phyloP scores from a whole-genome alignment of 2,329 filamentous ascomycete species.

The Penicillium sclerotigenum region DNA sequence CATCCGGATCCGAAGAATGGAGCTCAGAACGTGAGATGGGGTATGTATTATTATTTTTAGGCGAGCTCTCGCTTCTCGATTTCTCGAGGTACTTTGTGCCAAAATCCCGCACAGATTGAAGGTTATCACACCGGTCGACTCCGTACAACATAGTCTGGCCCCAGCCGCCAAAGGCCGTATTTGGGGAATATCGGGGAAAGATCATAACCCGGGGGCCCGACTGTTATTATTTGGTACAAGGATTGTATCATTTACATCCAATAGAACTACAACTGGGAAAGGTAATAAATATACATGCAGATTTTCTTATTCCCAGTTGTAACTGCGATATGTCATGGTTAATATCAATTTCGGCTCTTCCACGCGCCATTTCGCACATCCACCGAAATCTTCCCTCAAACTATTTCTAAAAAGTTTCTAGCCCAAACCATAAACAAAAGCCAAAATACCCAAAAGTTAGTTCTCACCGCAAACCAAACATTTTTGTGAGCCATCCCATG shows the following conservation, averaged over 20 bases:
- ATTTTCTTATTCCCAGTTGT: background rate
- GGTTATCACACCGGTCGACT: background rate
- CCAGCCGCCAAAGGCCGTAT: background rate
- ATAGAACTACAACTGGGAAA: background rate
- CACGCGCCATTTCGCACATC: background rate
- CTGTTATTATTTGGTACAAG: background rate
- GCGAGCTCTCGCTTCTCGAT: background rate
- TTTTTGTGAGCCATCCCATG: slow-evolving; percentile 22
- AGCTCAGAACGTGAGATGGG: slow-evolving; percentile 7
- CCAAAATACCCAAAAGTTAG: background rate
- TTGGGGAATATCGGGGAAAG: slow-evolving; percentile 1
- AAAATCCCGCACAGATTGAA: background rate
- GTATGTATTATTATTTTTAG: background rate
- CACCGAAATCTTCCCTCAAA: slow-evolving; percentile 3
- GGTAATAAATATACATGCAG: background rate
- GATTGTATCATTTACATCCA: slow-evolving; percentile 1
- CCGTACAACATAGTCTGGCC: background rate
- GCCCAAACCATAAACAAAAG: slow-evolving; percentile 1
- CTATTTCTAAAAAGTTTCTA: background rate
- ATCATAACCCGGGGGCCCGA: slow-evolving; percentile 1
- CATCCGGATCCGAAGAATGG: slow-evolving; percentile 25
- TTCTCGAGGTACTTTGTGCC: background rate
- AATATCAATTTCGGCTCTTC: background rate
- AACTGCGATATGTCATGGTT: background rate
- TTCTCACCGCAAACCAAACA: slow-evolving; percentile 6